phyloP scores from a whole-genome alignment of 2,329 filamentous ascomycete genomes.

The Verticillium dahliae region DNA sequence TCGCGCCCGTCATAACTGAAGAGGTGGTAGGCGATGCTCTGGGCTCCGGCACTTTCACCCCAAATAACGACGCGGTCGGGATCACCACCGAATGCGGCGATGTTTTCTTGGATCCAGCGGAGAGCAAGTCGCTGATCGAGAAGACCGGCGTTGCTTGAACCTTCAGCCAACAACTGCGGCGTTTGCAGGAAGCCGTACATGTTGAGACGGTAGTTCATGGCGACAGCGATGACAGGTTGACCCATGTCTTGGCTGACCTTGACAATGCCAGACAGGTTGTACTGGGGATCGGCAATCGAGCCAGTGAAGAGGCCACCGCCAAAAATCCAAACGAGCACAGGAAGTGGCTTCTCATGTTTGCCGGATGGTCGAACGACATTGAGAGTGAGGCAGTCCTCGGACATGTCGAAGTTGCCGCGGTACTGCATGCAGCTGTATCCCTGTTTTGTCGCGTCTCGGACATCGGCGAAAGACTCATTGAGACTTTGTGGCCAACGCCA shows the following conservation, averaged over 20 bases:
- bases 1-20: constrained; percentile 49
- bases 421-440: constrained; percentile 42
- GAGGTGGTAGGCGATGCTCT: constrained; percentile 39
- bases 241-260: constrained; percentile 41
- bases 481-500: constrained; percentile 28
- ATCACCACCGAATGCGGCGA: constrained; percentile 42
- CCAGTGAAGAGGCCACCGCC: constrained; percentile 48
- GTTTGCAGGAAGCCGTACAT: constrained; percentile 48
- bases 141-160: constrained; percentile 41
- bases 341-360: constrained; percentile 22
- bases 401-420: constrained; percentile 30
- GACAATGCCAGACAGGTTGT: constrained; percentile 59
- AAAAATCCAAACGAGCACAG: constrained; percentile 51
- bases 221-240: constrained; percentile 46
- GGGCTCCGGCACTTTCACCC: constrained; percentile 37
- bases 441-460: constrained; percentile 32
- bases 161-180: constrained; percentile 31
- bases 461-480: constrained; percentile 29
- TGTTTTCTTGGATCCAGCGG: constrained; percentile 47
- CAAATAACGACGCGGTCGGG: constrained; percentile 38
- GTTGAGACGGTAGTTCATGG: constrained; percentile 46
- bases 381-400: constrained; percentile 40
- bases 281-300: constrained; percentile 44
- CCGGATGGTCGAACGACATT: constrained; percentile 34
- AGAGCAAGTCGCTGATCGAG: constrained; percentile 42